Evolutionary conservation across 257 asterid genomes (phyloP).

Genomic region (Plantago ovata): DNA sequence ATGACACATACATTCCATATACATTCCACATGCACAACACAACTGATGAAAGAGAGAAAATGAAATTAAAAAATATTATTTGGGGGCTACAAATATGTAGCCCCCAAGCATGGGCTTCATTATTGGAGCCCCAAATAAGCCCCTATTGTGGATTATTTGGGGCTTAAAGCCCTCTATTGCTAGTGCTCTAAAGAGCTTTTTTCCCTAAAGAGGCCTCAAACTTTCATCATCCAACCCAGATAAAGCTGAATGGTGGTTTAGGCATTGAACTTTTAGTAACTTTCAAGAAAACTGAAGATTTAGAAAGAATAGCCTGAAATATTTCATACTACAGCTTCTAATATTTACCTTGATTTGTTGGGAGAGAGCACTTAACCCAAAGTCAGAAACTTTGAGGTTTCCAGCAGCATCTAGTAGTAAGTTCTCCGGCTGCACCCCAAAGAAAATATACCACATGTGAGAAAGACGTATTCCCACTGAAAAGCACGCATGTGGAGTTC

Average conservation of each 20-base stretch:
- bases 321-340: slow-evolving; percentile 4
- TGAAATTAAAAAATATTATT: no score
- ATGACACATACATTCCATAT: no score
- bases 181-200: no score
- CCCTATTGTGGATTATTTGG: no score
- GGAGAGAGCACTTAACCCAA: slow-evolving; percentile 94
- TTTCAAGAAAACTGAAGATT: background rate
- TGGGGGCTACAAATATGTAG: no score
- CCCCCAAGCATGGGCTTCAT: no score
- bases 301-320: background rate
- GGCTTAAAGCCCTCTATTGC: no score
- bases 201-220: background rate
- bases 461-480: background rate
- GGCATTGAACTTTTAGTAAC: background rate
- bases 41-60: no score
- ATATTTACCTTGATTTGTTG: slow-evolving; percentile 87
- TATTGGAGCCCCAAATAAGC: no score
- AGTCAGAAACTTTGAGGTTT: slow-evolving; percentile 89
- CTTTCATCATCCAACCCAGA: background rate
- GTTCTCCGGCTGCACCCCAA: slow-evolving; percentile 72
- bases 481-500: background rate
- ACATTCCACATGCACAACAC: no score
- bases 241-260: background rate
- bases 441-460: slow-evolving; percentile 6
- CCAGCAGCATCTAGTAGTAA: slow-evolving; percentile 76